Base-by-base conservation (phyloP, 2,329 filamentous ascomycete species). In the Grosmannia penicillata region DNA sequence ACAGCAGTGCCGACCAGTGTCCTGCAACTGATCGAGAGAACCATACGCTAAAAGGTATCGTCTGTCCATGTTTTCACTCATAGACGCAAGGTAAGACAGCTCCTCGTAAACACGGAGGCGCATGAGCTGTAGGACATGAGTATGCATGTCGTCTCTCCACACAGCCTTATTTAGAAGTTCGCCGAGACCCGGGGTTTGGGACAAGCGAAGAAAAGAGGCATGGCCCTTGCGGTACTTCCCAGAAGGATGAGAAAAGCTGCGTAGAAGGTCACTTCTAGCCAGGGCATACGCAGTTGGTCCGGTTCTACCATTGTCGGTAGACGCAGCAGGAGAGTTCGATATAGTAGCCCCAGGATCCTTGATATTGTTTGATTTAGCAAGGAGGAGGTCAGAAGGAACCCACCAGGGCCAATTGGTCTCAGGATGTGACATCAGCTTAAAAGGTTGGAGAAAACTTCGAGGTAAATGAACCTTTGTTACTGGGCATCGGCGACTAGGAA, bases 371-470 rank as follows among this genome's bases (percentile, higher is more conserved):
- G 33, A 40, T 44, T n/a, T 10, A 21, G 7, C 11, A 17, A 41
- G 37, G 8, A 42, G 34, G 8, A 49, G 40, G 17, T 38, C 43
- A 9, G 42, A 24, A 0, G 76, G 77, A 14, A 75, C 59, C 52
- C 67, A 71, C 71, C 72, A 82, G 0, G 66, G 59, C 3, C 57
- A 48, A 0, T 54, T 50, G 0, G 68, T 72, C 9, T 63, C 56
- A 1, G 76, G 75, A 39, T 80, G 66, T 1, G 57, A 50, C 11
- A 75, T 57, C 2, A 75, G 49, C 22, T 66, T 63, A 43, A 84
- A 75, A 24, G 70, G 61, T 39, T 80, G 70, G 5, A 83, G 58
- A 51, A 84, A 79, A 48, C 68, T 74, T 13, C 54, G 56, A 6
- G 47, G 45, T 19, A 46, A 15, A 10, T 34, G 43, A 6, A 36